Conservation (phyloP, 331 rosid genomes). For the Saraca asoca region DNA sequence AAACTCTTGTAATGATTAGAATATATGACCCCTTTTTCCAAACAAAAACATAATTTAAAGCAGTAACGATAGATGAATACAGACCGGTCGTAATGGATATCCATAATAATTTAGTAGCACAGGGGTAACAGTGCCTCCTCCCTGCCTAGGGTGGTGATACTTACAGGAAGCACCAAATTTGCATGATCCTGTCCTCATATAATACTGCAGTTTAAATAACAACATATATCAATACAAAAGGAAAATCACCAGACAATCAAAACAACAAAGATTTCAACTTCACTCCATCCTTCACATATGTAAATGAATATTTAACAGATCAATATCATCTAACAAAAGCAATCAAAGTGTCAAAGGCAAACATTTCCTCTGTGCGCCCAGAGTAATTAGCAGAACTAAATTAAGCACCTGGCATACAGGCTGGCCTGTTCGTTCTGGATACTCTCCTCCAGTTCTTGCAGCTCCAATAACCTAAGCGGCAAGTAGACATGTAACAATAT, state of each 20-base stretch:
- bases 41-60: constrained; percentile 15
- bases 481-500: constrained; percentile 1
- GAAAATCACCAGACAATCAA: constrained; percentile 22
- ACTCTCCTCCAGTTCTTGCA: constrained; percentile 69
- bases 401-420: constrained; percentile 87
- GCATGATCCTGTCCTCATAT: constrained; percentile 84
- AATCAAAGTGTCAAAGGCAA: background rate
- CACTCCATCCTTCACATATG: constrained; percentile 31
- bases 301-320: constrained; percentile 18
- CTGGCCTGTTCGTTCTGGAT: constrained; percentile 88
- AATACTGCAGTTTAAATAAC: constrained; percentile 70
- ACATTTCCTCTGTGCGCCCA: constrained; percentile 27
- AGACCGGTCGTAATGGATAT: constrained; percentile 82
- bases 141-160: constrained; percentile 91
- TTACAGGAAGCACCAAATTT: constrained; percentile 93
- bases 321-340: constrained; percentile 25
- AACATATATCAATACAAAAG: constrained; percentile 36
- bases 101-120: constrained; percentile 74
- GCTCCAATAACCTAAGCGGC: constrained; percentile 71
- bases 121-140: constrained; percentile 54
- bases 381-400: constrained; percentile 38
- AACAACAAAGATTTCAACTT: constrained; percentile 37
- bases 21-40: constrained; percentile 31
- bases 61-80: constrained; percentile 38
- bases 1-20: constrained; percentile 23